phyloP scores from a whole-genome alignment of 23 red algal species.

The Gracilariopsis chorda region DNA sequence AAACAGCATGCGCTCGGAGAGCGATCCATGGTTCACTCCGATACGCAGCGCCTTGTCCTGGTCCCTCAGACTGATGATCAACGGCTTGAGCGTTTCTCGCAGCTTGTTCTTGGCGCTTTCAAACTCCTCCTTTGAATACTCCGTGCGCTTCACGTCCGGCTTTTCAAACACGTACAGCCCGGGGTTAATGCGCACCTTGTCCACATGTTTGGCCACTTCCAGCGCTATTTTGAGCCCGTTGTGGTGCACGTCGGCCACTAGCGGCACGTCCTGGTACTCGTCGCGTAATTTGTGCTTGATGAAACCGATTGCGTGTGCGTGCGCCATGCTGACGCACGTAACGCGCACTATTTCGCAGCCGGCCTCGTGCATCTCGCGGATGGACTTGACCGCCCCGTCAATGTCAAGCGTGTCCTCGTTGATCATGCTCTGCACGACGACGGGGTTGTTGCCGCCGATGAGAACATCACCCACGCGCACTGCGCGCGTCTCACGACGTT shows the following conservation, averaged over 20 bases:
- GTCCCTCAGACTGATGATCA: conserved; percentile 85
- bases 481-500: conserved; percentile 79
- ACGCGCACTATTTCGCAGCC: conserved; percentile 98
- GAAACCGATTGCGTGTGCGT: conserved; percentile 94
- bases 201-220: conserved; percentile 98
- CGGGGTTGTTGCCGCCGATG: conserved; percentile 89
- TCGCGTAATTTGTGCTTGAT: conserved; percentile 92
- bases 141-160: conserved; percentile 81
- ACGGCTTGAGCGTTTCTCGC: conserved; percentile 80
- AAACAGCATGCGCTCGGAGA: conserved; percentile 99
- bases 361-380: conserved; percentile 91
- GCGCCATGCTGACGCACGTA: conserved; percentile 88
- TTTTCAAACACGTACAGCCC: conserved; percentile 99
- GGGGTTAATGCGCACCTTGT: conserved; percentile 99
- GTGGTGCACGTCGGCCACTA: conserved; percentile 99
- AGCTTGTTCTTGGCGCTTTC: conserved; percentile 77
- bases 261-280: conserved; percentile 92
- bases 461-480: conserved; percentile 90
- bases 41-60: conserved; percentile 98
- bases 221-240: conserved; percentile 97
- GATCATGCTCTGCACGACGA: conserved; percentile 99
- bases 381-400: conserved; percentile 64
- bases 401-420: conserved; percentile 99
- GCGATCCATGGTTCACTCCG: conserved; percentile 96
- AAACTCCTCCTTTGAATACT: conserved; percentile 92